phyloP scores from a whole-genome alignment of 176 grass and related monocot genomes.

The Calamus simplicifolius region DNA sequence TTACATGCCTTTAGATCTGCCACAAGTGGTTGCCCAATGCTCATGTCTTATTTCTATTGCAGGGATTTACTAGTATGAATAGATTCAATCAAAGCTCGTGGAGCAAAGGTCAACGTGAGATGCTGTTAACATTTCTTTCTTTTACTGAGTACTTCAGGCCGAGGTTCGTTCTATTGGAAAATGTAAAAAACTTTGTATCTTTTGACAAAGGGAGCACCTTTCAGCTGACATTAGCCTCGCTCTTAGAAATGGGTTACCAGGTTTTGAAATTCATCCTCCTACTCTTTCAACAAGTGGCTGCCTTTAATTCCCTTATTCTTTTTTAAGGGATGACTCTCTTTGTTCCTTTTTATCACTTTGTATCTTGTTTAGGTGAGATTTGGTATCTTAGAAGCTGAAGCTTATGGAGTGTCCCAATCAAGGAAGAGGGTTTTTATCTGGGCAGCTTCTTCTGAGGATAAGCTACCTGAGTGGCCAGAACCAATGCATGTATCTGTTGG shows the following conservation, averaged over 20 bases:
- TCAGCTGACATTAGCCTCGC: constrained; percentile 75
- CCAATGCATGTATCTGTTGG: constrained; percentile 87
- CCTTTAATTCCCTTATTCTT: too few species aligned
- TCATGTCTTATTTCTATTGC: constrained; percentile 15
- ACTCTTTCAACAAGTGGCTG: background rate
- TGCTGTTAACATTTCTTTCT: constrained; percentile 96
- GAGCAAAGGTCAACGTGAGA: constrained; percentile 99
- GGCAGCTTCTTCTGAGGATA: constrained; percentile 88
- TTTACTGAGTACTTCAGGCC: constrained; percentile 94
- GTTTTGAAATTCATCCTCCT: constrained; percentile 6
- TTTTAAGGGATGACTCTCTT: too few species aligned
- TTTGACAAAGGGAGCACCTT: constrained; percentile 99
- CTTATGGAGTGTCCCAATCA: constrained; percentile 91
- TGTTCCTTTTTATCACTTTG: background rate
- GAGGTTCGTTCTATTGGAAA: constrained; percentile 92
- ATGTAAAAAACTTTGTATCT: constrained; percentile 92
- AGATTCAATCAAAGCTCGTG: constrained; percentile 93
- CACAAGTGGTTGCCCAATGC: too few species aligned
- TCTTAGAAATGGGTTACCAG: constrained; percentile 98
- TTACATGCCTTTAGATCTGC: too few species aligned
- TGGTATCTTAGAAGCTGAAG: constrained; percentile 88
- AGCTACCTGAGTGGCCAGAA: constrained; percentile 90
- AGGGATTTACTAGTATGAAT: constrained; percentile 99
- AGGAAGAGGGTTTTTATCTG: constrained; percentile 96
- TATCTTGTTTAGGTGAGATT: constrained; percentile 63